Evolutionary conservation across 176 grass and related monocot genomes (phyloP), one percentile per base, ranked within the genome.

Genomic region (Ampelocalamus luodianensis): DNA sequence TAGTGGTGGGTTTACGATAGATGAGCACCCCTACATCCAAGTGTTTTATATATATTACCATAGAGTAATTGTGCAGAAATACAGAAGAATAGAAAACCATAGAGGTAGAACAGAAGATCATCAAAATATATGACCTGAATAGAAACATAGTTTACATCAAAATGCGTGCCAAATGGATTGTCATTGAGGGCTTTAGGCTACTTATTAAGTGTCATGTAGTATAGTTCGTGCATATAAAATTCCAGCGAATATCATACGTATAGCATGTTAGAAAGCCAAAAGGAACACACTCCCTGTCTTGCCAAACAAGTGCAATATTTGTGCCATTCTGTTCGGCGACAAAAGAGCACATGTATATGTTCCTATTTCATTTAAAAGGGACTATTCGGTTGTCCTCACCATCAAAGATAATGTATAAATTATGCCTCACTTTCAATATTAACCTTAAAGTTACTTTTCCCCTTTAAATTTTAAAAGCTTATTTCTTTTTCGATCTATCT

Each of bases 71-170:
- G 29, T 44, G 44, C 29, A 73, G 22, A 79, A 82, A 72, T 12
- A 26, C 18, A 66, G 9, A 48, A 32, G 12, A 72, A 44, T 20
- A 61, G 15, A 53, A 85, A 67, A 23, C 11, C 17, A 72, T 22
- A 15, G 65, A 78, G 0, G 17, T 88, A 71, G 14, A 82, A 37
- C 4, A 10, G 16, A 27, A 68, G 24, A 54, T 5, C 8, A 15
- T 36, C 26, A 68, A 34, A 50, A 79, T 1, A 67, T 38, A 16
- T 66, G 34, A 85, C 40, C 59, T 66, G 17, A 58, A 54, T 29
- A 22, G 56, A 65, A 80, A 58, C 55, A 80, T 80, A 49, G 60
- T 49, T 49, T 40, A 43, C 74, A n/a, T 79, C 6, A 44, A 66
- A 65, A 79, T n/a, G 1, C n/a, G 14, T 65, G 20, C 20, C 48